Base-by-base conservation (phyloP, 2,329 filamentous ascomycete genomes). In the Clarireedia paspali region DNA sequence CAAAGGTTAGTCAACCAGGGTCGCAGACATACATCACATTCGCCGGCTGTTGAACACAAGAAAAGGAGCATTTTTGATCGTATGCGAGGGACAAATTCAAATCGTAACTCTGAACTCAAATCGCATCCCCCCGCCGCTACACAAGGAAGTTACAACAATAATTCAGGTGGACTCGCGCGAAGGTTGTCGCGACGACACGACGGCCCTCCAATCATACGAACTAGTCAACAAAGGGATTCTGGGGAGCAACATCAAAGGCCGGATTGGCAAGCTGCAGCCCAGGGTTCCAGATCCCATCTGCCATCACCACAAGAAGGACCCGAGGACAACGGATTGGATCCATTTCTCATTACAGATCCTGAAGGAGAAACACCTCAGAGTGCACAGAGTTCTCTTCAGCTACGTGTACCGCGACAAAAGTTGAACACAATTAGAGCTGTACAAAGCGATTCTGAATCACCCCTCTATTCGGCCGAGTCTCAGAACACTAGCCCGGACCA, bases 111-210 rank as follows among this genome's bases (percentile, higher is more conserved):
- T 10, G 64, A 66, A 42, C 56, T 53, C 55, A 62, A 66, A 60
- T 50, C 55, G 39, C 49, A 62, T 17, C 53, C 60, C 36, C 34
- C 58, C 26, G 50, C 53, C 48, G 40, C 60, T 10, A 54, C 58
- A 14, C 53, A 50, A 50, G 47, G 27, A 15, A 20, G 38, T 3
- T 45, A 50, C 34, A 77, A 80, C 74, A 77, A 79, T 65, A 78
- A 77, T 64, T 73, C 72, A 57, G 62, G 70, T 48, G 75, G 75
- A 50, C 69, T 83, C 48, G 73, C 70, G 61, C 80, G 80, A 60
- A 74, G 79, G 62, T 74, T 77, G 34, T 85, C 82, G 46, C 83
- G 72, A 75, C 80, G 65, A 71, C 78, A 67, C 79, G 78, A 75
- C 74, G 77, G 69, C 67, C 71, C 62, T 65, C 70, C 63, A 62